Conservation (phyloP, 164 flowering plant species). For the Aristolochia contorta region DNA sequence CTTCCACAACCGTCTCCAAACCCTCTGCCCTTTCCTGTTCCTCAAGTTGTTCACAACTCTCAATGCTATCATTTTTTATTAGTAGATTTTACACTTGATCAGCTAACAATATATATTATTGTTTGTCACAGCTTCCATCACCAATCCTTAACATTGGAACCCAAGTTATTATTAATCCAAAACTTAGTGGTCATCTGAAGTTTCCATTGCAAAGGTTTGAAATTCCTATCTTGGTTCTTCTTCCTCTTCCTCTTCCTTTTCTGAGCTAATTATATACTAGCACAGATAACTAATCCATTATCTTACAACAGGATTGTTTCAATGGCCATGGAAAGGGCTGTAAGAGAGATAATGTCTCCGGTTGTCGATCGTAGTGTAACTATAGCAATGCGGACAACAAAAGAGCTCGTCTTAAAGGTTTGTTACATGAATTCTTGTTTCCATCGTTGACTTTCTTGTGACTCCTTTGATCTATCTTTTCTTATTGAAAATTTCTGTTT, state of each 20-base stretch:
- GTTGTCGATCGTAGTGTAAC: slow-evolving; percentile 91
- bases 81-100: background rate
- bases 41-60: slow-evolving; percentile 41
- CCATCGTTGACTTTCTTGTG: background rate
- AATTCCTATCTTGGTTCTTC: background rate
- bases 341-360: slow-evolving; percentile 69
- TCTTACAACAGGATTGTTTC: slow-evolving; percentile 67
- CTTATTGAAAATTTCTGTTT: background rate
- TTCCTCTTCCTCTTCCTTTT: background rate
- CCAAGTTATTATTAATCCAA: slow-evolving; percentile 70
- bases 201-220: slow-evolving; percentile 78
- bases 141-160: slow-evolving; percentile 66
- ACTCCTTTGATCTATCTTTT: background rate
- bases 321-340: slow-evolving; percentile 83
- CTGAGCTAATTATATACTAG: background rate
- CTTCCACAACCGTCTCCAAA: slow-evolving; percentile 49
- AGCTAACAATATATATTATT: slow-evolving; percentile 1
- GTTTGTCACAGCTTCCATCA: slow-evolving; percentile 46
- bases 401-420: slow-evolving; percentile 92
- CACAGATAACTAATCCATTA: background rate
- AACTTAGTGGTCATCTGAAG: slow-evolving; percentile 63
- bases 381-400: slow-evolving; percentile 87
- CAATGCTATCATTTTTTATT: background rate
- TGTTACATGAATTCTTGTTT: background rate
- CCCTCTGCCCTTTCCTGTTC: slow-evolving; percentile 50